A percentile compares a stretch with the other conserved stretches of the same genome.
Conservation (phyloP, 192 early-diverging fungal species). For the Polychytrium aggregatum region DNA sequence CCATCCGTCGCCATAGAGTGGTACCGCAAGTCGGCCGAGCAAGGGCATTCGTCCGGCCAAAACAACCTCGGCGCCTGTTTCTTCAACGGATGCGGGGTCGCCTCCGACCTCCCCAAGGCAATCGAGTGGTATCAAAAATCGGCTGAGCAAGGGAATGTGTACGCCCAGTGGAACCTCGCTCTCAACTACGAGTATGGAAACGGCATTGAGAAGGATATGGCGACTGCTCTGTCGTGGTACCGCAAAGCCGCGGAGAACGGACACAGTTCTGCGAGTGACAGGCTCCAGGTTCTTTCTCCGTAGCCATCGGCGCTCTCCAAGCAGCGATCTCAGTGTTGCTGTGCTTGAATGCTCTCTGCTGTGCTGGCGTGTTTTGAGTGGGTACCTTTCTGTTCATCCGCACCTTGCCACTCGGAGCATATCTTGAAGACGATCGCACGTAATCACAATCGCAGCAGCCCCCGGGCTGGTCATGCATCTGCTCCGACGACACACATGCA, state of each 20-base stretch:
- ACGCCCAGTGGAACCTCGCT: constrained; percentile 3
- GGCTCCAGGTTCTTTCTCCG: no score
- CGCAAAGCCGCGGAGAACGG: constrained; percentile 5
- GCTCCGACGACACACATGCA: no score
- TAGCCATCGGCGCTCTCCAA: no score
- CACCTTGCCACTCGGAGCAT: no score
- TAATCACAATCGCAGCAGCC: no score
- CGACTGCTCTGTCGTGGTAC: neutral
- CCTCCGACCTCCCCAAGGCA: constrained; percentile 15
- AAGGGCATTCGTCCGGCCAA: constrained; percentile 1
- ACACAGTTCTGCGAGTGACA: no score
- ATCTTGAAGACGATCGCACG: no score
- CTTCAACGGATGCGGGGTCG: constrained; percentile 44
- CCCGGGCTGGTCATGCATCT: no score
- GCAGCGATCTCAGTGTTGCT: no score
- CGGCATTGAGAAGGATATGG: constrained; percentile 5
- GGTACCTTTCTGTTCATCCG: no score
- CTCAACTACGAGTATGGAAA: constrained; percentile 5
- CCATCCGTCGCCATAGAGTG: neutral
- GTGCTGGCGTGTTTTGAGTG: no score
- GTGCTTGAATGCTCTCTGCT: no score
- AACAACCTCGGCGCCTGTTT: constrained; percentile 49
- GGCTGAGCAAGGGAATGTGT: constrained; percentile 25
- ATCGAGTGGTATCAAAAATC: constrained; percentile 44
- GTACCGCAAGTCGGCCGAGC: neutral